phyloP scores from a whole-genome alignment of 805 yeast genomes.

The Suhomyces prunicola region DNA sequence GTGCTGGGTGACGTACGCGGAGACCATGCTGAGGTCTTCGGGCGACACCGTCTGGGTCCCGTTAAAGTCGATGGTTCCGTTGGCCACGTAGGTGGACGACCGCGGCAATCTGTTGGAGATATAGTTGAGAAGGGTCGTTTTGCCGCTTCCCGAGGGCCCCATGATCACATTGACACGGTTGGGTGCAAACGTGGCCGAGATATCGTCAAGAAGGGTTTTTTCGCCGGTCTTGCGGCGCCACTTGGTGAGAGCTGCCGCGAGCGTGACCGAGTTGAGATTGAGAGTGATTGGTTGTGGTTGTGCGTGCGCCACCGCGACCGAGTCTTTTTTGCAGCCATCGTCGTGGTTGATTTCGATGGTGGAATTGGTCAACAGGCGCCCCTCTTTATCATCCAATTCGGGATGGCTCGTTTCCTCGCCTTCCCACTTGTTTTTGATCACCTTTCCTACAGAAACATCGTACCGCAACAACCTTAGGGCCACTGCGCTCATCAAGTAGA shows the following conservation, averaged over 20 bases:
- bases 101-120: constrained; percentile 54
- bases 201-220: constrained; percentile 29
- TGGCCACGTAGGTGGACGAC: constrained; percentile 17
- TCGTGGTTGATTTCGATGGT: background rate
- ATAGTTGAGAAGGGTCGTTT: constrained; percentile 62
- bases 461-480: constrained; percentile 48
- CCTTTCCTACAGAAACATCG: constrained; percentile 49
- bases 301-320: background rate
- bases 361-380: background rate
- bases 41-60: constrained; percentile 21
- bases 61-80: constrained; percentile 28
- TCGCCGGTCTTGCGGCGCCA: constrained; percentile 3
- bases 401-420: constrained; percentile 11
- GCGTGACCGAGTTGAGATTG: background rate
- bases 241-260: constrained; percentile 5
- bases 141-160: constrained; percentile 84
- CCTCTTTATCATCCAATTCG: background rate
- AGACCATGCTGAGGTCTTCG: constrained; percentile 26
- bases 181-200: constrained; percentile 51
- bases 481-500: constrained; percentile 46
- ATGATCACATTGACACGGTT: constrained; percentile 66
- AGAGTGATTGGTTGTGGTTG: background rate
- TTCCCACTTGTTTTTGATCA: constrained; percentile 31
- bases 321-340: background rate
- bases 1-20: constrained; percentile 81